Conservation (phyloP, 2,329 filamentous ascomycete genomes). For the Neoarthrinium moseri region DNA sequence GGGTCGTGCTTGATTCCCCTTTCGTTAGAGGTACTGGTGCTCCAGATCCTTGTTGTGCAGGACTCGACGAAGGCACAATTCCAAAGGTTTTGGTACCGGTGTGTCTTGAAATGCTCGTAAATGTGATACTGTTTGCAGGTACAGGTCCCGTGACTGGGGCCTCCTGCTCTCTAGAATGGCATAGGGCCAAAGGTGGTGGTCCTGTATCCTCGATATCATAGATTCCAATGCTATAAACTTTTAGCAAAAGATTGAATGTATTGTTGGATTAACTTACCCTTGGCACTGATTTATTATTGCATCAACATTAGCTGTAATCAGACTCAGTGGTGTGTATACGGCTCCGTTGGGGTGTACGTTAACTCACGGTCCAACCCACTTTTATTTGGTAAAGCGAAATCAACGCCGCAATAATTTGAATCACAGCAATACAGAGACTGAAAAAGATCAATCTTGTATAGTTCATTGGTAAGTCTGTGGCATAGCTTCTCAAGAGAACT, state of each 20-base stretch:
- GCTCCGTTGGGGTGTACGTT: neutral
- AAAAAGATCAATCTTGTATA: constrained; percentile 19
- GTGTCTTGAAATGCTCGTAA: too few species aligned
- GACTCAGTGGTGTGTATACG: neutral
- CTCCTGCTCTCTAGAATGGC: neutral
- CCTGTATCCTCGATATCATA: constrained; percentile 25
- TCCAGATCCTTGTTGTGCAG: neutral
- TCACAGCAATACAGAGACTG: constrained; percentile 53
- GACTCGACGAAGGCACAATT: too few species aligned
- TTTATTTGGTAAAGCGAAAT: constrained; percentile 28
- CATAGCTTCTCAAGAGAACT: neutral
- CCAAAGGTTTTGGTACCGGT: too few species aligned
- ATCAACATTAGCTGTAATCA: constrained; percentile 45
- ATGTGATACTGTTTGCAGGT: too few species aligned
- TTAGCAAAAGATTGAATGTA: constrained; percentile 10
- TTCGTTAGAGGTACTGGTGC: neutral
- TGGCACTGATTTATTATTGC: constrained; percentile 50
- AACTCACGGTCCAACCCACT: constrained; percentile 46
- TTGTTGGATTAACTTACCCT: constrained; percentile 35
- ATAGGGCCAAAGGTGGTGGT: constrained; percentile 11
- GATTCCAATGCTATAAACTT: constrained; percentile 19
- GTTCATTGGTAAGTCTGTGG: neutral
- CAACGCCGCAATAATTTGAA: constrained; percentile 47
- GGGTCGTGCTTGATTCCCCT: neutral
- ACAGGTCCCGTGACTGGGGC: too few species aligned